Percentiles rank a stretch among this genome's conserved stretches.
Conservation (phyloP, 192 early-diverging fungal genomes). For the Allomyces arbusculus region DNA sequence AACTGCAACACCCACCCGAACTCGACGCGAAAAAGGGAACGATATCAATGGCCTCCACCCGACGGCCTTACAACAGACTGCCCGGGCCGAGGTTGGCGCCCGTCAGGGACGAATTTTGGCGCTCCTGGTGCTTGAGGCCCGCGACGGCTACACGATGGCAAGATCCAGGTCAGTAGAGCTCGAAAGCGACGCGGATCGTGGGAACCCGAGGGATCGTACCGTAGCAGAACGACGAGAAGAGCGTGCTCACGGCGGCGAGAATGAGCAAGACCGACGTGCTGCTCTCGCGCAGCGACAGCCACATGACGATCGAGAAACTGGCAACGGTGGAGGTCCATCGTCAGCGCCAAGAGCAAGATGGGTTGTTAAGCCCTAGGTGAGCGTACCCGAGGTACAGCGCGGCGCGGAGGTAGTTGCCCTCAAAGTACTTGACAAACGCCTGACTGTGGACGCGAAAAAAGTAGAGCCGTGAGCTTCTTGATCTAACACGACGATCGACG, state of each 20-base stretch:
- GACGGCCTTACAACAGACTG: no score
- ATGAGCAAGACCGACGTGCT: background rate
- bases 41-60: no score
- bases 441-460: background rate
- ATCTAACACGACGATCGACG: no score
- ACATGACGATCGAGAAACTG: background rate
- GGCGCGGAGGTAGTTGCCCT: background rate
- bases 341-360: no score
- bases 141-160: background rate
- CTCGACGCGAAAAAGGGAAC: no score
- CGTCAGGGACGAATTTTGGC: background rate
- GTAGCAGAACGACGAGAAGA: background rate
- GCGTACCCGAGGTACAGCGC: background rate
- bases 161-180: background rate
- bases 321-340: no score
- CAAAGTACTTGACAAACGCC: background rate
- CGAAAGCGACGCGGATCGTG: background rate
- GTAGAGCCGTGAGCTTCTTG: no score
- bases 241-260: background rate
- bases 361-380: no score
- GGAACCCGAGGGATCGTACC: background rate
- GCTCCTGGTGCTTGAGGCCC: background rate
- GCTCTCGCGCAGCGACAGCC: background rate
- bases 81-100: background rate
- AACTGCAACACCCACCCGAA: no score